A percentile compares a stretch with the other conserved stretches of the same genome.
These are phyloP conservation scores for Cryptosporidium ryanae DNA, from an alignment of 169 alveolate species.

Conservation along the genomic window DNA sequence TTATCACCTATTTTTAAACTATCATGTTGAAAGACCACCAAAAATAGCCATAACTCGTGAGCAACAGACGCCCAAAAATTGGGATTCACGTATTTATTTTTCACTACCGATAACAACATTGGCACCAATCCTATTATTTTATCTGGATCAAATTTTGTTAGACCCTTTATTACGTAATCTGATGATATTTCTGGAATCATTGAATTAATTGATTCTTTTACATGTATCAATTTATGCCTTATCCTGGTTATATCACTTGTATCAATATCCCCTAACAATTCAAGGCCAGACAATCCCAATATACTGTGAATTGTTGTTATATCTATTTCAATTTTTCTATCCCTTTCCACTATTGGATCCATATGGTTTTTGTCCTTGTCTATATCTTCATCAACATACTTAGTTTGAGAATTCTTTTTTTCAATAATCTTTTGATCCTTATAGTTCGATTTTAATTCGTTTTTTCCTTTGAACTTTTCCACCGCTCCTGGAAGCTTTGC, in stretches of 20 bases:
- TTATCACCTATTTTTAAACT: slow-evolving; percentile 49
- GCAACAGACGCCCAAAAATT: slow-evolving; percentile 70
- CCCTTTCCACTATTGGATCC: slow-evolving; percentile 10
- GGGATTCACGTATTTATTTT: slow-evolving; percentile 49
- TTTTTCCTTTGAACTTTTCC: slow-evolving; percentile 28
- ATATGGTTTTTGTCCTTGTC: slow-evolving; percentile 17
- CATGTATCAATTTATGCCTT: slow-evolving; percentile 53
- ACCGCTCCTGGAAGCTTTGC: slow-evolving; percentile 65
- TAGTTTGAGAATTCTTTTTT: background rate
- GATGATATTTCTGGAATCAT: slow-evolving; percentile 27
- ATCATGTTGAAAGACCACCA: slow-evolving; percentile 37
- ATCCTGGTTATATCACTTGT: slow-evolving; percentile 56
- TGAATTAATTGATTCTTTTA: slow-evolving; percentile 53
- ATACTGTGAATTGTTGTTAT: slow-evolving; percentile 59
- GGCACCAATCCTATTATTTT: slow-evolving; percentile 64
- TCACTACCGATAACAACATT: slow-evolving; percentile 54
- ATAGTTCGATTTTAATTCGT: background rate
- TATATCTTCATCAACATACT: background rate
- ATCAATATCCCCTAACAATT: slow-evolving; percentile 57
- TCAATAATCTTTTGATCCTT: slow-evolving; percentile 7
- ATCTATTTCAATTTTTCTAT: slow-evolving; percentile 69
- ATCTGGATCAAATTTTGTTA: slow-evolving; percentile 54
- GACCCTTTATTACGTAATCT: slow-evolving; percentile 59
- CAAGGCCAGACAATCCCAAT: slow-evolving; percentile 66
- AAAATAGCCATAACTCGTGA: slow-evolving; percentile 72